These are phyloP conservation scores for Psidium friedrichsthalianum DNA, from an alignment of 345 rosid genomes.

Conservation along the genomic window DNA sequence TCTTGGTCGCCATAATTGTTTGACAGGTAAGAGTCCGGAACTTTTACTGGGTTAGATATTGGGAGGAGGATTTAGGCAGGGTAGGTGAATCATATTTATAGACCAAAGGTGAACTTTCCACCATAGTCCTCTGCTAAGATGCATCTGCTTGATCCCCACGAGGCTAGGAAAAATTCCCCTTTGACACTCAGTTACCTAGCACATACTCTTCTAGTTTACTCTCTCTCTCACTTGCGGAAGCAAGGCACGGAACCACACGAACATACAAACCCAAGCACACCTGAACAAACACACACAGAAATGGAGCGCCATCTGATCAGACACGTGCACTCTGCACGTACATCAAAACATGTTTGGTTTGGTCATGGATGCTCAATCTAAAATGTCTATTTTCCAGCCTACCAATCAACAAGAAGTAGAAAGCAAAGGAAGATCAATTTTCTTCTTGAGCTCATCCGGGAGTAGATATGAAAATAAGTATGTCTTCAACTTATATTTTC, in stretches of 20 bases:
- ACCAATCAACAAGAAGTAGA: neutral
- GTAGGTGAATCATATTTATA: neutral
- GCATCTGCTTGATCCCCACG: neutral
- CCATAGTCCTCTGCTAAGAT: neutral
- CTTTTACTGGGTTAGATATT: neutral
- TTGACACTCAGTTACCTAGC: neutral
- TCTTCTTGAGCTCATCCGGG: neutral
- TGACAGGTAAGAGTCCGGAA: neutral
- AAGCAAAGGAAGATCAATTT: neutral
- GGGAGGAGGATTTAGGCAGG: neutral
- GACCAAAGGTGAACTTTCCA: neutral
- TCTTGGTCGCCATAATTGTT: neutral
- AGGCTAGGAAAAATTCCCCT: neutral
- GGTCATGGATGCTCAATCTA: neutral
- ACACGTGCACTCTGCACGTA: neutral
- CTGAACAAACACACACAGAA: neutral
- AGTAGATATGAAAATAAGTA: neutral
- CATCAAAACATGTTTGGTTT: neutral
- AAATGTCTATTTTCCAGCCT: neutral
- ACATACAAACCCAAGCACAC: neutral
- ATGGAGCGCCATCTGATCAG: neutral
- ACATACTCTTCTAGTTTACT: neutral
- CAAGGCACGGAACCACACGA: neutral
- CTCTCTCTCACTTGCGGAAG: neutral
- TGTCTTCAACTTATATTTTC: neutral